Percentiles rank a stretch among this genome's conserved stretches.
These are phyloP conservation scores for Quercus suber DNA, from an alignment of 306 rosid species.

Conservation along the genomic window DNA sequence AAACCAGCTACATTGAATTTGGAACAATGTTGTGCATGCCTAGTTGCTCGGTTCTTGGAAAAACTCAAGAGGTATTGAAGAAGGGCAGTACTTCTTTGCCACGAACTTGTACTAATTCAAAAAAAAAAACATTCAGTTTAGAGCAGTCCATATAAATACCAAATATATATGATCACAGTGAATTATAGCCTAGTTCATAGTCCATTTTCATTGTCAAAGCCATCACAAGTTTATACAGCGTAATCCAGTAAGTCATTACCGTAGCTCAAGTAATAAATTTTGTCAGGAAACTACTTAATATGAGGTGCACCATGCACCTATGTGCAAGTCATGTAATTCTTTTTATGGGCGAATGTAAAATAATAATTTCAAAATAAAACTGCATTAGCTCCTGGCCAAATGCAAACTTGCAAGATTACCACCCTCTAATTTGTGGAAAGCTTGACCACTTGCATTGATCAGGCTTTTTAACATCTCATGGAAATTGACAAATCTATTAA, in stretches of 20 bases:
- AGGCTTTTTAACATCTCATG: neutral
- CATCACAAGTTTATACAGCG: too few species aligned
- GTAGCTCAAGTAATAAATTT: neutral
- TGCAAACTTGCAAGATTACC: neutral
- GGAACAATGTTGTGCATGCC: slow-evolving; percentile 7
- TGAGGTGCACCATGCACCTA: too few species aligned
- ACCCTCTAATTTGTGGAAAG: neutral
- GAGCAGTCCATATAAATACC: neutral
- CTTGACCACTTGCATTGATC: neutral
- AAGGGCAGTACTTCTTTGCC: slow-evolving; percentile 57
- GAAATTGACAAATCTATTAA: neutral
- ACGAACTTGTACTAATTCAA: slow-evolving; percentile 59
- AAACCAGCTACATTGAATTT: neutral
- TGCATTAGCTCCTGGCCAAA: neutral
- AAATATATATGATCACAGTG: neutral
- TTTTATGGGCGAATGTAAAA: neutral
- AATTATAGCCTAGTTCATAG: too few species aligned
- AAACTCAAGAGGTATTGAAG: slow-evolving; percentile 42
- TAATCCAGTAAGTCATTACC: too few species aligned
- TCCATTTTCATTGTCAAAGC: too few species aligned
- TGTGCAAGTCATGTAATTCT: neutral
- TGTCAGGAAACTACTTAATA: neutral
- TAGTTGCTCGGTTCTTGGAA: slow-evolving; percentile 37
- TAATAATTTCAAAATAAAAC: neutral
- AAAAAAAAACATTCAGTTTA: slow-evolving; percentile 8